Conservation (phyloP, 2,329 filamentous ascomycete species). For the Chrysoporthe austroafricana region DNA sequence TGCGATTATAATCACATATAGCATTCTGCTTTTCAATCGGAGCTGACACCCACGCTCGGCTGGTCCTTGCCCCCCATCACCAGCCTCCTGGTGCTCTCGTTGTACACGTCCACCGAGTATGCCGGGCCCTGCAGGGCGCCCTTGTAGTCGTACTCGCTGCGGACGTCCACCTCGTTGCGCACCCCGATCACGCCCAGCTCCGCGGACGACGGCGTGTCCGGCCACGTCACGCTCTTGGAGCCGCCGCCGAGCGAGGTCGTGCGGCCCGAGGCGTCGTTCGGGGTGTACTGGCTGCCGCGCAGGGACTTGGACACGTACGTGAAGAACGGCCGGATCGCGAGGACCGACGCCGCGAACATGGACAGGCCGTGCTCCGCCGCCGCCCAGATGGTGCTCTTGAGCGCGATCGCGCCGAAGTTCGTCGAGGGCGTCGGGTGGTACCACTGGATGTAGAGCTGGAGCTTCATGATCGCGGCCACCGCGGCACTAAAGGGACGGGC, state of each 20-base stretch:
- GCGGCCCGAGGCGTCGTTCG: neutral
- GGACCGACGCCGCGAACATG: constrained; percentile 24
- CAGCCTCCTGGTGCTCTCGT: constrained; percentile 20
- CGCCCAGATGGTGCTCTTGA: constrained; percentile 22
- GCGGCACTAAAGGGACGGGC: constrained; percentile 11
- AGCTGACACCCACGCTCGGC: neutral
- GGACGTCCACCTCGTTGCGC: constrained; percentile 16
- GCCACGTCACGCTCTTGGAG: constrained; percentile 18
- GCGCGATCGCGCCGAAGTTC: constrained; percentile 10
- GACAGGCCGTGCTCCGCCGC: constrained; percentile 26
- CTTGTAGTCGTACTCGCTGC: constrained; percentile 13
- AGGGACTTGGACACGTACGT: constrained; percentile 14
- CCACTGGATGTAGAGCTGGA: constrained; percentile 12
- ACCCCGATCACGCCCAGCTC: constrained; percentile 24
- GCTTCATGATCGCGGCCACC: constrained; percentile 26
- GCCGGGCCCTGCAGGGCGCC: neutral
- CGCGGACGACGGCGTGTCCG: constrained; percentile 7
- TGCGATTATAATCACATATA: neutral
- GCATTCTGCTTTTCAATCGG: neutral
- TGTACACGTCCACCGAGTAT: constrained; percentile 21
- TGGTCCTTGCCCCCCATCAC: constrained; percentile 7
- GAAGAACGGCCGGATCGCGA: constrained; percentile 24
- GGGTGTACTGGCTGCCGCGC: constrained; percentile 9
- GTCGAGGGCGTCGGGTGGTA: constrained; percentile 17
- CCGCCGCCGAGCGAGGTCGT: constrained; percentile 1